Evolutionary conservation across 2,329 filamentous ascomycete genomes (phyloP), one percentile per base, ranked within the genome.

Genomic region (Tothia fuscella): DNA sequence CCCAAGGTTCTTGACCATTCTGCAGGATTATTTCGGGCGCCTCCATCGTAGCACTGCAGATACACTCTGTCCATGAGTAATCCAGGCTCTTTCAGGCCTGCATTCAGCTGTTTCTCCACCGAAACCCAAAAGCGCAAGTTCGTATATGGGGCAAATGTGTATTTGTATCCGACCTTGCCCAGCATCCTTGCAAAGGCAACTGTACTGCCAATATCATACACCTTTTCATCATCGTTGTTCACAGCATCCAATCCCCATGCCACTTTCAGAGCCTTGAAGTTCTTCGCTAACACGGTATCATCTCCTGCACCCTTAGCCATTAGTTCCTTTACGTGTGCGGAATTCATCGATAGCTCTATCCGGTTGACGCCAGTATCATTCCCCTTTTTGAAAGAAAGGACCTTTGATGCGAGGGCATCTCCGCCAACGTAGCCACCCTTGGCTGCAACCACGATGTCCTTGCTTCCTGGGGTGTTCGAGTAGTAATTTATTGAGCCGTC

Each of bases 401-500:
- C 53, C 49, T 71, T 70, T 19, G 63, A 59, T 19, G 68, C 62
- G 6, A 73, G 61, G n/a, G 61, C 64, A 6, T 57, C 59, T 39
- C 68, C 64, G 10, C 67, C 69, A 5, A 70, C 61, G 45, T 73
- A 73, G 24, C 61, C 50, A 16, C 63, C 61, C 24, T 53, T 50
- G 6, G 59, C 58, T 2, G 63, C 62, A 21, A 63, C 46, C 10
- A 63, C 51, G 3, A 56, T 51, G 60, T 51, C 49, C 6, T 29
- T 28, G 26, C 47, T 49, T 17, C 49, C 49, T 2, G 49, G 43
- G 5, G 49, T 51, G 41, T 51, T 51, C n/a, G 49, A 67, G 50
- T 67, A 67, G 48, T 67, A 68, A 51, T 59, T 65, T 35, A 67
- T 65, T 44, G 60, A 60, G 28, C 64, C 65, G 47, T 64, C 60